Evolutionary conservation across 208 protist genomes (phyloP).

Genomic region (Kentomonas sorsogonicus): DNA sequence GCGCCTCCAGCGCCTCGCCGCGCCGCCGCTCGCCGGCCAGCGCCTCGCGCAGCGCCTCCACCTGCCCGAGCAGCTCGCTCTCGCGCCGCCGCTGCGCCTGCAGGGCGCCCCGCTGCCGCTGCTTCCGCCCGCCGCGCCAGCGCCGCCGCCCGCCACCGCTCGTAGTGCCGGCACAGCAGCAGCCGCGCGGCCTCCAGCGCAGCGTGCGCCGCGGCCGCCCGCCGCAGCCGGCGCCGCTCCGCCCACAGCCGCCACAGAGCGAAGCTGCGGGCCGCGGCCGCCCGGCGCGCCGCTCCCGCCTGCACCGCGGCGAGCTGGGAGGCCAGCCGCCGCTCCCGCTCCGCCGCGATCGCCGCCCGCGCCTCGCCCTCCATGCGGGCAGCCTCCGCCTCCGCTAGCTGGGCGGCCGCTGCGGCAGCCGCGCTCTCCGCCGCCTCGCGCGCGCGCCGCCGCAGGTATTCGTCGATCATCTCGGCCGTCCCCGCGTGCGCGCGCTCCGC

Average conservation of each 20-base stretch:
- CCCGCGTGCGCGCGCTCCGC: slow-evolving; percentile 18
- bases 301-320: slow-evolving; percentile 1
- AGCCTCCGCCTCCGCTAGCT: slow-evolving; percentile 6
- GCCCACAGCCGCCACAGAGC: slow-evolving; percentile 27
- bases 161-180: slow-evolving; percentile 22
- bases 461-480: slow-evolving; percentile 50
- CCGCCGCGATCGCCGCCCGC: background rate
- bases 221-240: slow-evolving; percentile 16
- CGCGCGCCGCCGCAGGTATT: slow-evolving; percentile 40
- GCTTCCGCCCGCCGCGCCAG: slow-evolving; percentile 21
- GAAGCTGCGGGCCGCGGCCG: slow-evolving; percentile 16
- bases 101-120: slow-evolving; percentile 19
- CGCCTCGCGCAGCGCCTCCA: slow-evolving; percentile 24
- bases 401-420: slow-evolving; percentile 1
- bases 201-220: slow-evolving; percentile 10
- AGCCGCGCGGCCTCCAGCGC: slow-evolving; percentile 9
- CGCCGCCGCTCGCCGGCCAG: slow-evolving; percentile 31
- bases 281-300: slow-evolving; percentile 1
- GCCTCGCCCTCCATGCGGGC: background rate
- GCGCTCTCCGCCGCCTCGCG: slow-evolving; percentile 15
- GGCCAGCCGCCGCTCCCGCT: slow-evolving; percentile 5
- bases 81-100: slow-evolving; percentile 24
- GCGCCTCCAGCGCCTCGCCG: slow-evolving; percentile 44
- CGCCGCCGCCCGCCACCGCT: slow-evolving; percentile 59
- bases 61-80: slow-evolving; percentile 34